Conservation (phyloP, 768 basidiomycete genomes). For the Rhodocollybia butyracea region DNA sequence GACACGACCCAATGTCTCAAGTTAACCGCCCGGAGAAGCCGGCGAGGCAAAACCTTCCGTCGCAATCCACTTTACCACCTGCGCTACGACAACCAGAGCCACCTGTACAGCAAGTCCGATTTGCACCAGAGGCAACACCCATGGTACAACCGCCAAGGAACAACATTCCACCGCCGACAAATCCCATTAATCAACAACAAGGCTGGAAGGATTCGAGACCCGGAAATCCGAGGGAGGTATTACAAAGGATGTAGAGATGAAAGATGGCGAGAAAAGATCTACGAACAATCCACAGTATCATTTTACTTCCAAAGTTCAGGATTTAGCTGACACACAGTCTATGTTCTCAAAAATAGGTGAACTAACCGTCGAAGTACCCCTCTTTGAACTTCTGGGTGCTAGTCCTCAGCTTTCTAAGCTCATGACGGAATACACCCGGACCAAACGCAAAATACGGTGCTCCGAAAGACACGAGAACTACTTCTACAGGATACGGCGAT, state of each 20-base stretch:
- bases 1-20: background rate
- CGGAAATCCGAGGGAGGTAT: background rate
- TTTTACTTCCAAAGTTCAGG: background rate
- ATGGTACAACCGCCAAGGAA: background rate
- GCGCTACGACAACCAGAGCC: background rate
- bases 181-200: constrained; percentile 7
- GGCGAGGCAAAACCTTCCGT: background rate
- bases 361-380: background rate
- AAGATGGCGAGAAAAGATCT: background rate
- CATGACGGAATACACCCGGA: background rate
- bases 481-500: background rate
- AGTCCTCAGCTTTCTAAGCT: background rate
- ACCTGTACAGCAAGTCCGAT: background rate
- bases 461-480: background rate
- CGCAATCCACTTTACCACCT: background rate
- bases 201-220: constrained; percentile 8
- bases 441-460: background rate
- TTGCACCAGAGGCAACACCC: background rate
- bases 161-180: background rate
- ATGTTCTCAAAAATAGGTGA: background rate
- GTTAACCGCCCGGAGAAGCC: background rate
- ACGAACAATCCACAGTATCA: background rate
- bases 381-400: background rate
- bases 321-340: background rate
- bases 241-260: background rate